A percentile compares a stretch with the other conserved stretches of the same genome.
Evolutionary conservation across 148 eudicot genomes (phyloP).

Genomic region (Cornus suecica): DNA sequence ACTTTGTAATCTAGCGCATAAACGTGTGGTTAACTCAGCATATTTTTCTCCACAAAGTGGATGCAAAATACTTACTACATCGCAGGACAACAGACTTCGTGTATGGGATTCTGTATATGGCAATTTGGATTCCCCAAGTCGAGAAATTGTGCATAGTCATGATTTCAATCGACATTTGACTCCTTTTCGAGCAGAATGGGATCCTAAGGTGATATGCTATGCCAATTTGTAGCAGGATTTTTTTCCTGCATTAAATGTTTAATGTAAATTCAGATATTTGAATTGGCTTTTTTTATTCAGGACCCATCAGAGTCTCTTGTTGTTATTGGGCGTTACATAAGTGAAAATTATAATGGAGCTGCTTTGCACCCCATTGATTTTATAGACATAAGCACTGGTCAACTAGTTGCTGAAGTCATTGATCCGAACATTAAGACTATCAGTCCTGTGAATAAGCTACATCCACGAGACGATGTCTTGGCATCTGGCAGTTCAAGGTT

Average conservation of each 20-base stretch:
- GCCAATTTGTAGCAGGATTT: neutral
- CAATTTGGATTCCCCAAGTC: constrained; percentile 78
- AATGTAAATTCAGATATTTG: neutral
- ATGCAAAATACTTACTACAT: constrained; percentile 86
- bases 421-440: constrained; percentile 93
- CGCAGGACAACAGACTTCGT: constrained; percentile 88
- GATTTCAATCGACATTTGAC: constrained; percentile 94
- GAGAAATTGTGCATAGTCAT: constrained; percentile 97
- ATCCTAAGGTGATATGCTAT: constrained; percentile 69
- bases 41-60: constrained; percentile 92
- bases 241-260: neutral
- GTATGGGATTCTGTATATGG: constrained; percentile 90
- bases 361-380: constrained; percentile 97
- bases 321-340: constrained; percentile 93
- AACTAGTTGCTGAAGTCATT: constrained; percentile 86
- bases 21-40: constrained; percentile 94
- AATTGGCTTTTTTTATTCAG: constrained; percentile 31
- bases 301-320: constrained; percentile 91
- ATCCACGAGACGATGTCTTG: constrained; percentile 84
- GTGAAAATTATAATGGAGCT: constrained; percentile 81
- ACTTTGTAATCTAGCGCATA: constrained; percentile 61
- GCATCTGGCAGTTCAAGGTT: constrained; percentile 95
- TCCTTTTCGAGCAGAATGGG: constrained; percentile 96
- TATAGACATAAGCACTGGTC: constrained; percentile 82
- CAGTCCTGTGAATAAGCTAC: constrained; percentile 91